These are phyloP conservation scores for Ilex asprella DNA, from an alignment of 257 asterid genomes.

Conservation along the genomic window DNA sequence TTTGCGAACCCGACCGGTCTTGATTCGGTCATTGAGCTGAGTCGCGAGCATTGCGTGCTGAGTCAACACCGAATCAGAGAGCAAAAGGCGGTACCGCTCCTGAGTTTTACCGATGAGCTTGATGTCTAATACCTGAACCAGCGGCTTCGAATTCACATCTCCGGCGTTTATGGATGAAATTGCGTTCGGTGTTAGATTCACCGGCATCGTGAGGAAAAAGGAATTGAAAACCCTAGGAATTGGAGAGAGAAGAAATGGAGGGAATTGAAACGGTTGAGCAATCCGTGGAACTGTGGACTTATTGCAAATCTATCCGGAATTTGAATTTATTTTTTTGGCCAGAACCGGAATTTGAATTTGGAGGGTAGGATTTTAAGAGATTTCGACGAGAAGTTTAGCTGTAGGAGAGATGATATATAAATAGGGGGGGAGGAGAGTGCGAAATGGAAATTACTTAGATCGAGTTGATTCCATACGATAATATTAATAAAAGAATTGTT, in stretches of 20 bases:
- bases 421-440: no score
- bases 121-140: conserved; percentile 88
- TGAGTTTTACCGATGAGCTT: conserved; percentile 61
- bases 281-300: no score
- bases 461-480: no score
- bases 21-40: conserved; percentile 79
- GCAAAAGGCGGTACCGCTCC: conserved; percentile 68
- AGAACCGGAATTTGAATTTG: no score
- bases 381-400: no score
- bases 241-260: conserved; percentile 7
- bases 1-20: conserved; percentile 50
- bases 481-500: no score
- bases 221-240: conserved; percentile 8
- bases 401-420: no score
- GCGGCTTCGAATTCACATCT: conserved; percentile 81
- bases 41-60: conserved; percentile 91
- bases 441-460: no score
- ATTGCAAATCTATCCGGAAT: no score
- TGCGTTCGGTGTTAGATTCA: conserved; percentile 67
- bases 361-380: no score
- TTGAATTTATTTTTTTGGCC: no score
- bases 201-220: conserved; percentile 38
- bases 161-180: conserved; percentile 69
- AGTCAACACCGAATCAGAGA: conserved; percentile 69
- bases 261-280: not conserved